Base-by-base conservation (phyloP, 2,329 filamentous ascomycete species). In the Verticillium longisporum region DNA sequence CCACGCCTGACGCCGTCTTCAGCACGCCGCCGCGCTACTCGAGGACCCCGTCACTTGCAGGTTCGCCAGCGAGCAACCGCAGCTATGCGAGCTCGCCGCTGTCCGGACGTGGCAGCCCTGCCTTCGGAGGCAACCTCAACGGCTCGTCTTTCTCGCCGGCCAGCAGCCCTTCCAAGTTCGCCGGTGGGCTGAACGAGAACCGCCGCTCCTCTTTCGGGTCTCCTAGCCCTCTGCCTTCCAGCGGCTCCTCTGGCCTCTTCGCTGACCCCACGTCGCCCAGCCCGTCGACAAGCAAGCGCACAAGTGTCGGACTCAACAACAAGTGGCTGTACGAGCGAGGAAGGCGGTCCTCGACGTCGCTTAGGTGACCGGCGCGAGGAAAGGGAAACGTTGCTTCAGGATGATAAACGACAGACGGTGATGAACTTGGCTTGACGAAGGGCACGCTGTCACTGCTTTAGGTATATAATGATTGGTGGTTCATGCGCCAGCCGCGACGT, bases 321-420 rank as follows among this genome's bases (percentile, higher is more conserved):
- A 96, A 95, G 77, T 98, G 94, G 94, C 75, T 97, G 63, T 98
- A 97, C 71, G 92, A 97, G 74, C 91, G 88, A 75, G 89, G 90
- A 68, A 78, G 87, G 72, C 72, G 86, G 72, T 77, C 82, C 66
- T 79, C 81, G 58, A 50, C 45, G 21, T 50, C 45, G 18, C 45
- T 50, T 50, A 50, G 45, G 45, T 50, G 18, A 26, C 9, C 15
- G 18, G 13, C 7, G n/a, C 45, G 45, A 50, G n/a, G 7, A 18
- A n/a, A 4, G 18, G 45, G 34, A 2, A 2, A 13, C 2, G 34
- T 36, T 26, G 26, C 26, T 26, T 50, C 45, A 50, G 45, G 45
- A 50, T 50, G 45, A 50, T 50, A 26, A 50, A 50, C 9, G 45
- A 50, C 45, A 50, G 45, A 26, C 18, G 45, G 45, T 26, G 45